A percentile compares a stretch with the other conserved stretches of the same genome.
phyloP scores from a whole-genome alignment of 495 filamentous ascomycete species.

The Cercophora sp. region DNA sequence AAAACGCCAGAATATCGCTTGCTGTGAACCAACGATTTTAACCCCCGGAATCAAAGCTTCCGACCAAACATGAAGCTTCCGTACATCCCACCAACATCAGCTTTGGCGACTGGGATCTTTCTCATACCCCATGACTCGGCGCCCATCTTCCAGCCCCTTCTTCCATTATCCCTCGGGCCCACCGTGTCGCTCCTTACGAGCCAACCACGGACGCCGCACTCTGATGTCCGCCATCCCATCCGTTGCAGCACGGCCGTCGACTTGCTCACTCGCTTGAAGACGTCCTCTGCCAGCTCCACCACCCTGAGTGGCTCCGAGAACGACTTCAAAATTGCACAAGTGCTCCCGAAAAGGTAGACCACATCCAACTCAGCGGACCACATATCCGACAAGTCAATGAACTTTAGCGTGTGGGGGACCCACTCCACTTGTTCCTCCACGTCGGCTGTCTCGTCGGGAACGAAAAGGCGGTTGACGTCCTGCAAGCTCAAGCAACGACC shows the following conservation, averaged over 20 bases:
- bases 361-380: conserved; percentile 58
- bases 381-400: conserved; percentile 66
- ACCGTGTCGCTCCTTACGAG: conserved; percentile 53
- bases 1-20: conserved; percentile 8
- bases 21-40: conserved; percentile 4
- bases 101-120: conserved; percentile 73
- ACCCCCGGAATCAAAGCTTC: conserved; percentile 41
- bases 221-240: conserved; percentile 63
- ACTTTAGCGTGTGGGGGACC: conserved; percentile 65
- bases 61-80: conserved; percentile 76
- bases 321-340: conserved; percentile 57
- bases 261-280: conserved; percentile 59
- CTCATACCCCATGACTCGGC: conserved; percentile 85
- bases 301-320: conserved; percentile 71
- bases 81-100: conserved; percentile 82
- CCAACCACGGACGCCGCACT: conserved; percentile 62
- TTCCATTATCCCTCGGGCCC: conserved; percentile 39
- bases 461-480: conserved; percentile 59
- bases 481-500: conserved; percentile 62
- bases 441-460: conserved; percentile 39
- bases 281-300: conserved; percentile 70
- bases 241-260: conserved; percentile 36
- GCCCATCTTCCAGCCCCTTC: conserved; percentile 80
- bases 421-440: conserved; percentile 39
- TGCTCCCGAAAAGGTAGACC: conserved; percentile 55